A percentile compares a stretch with the other conserved stretches of the same genome.
Conservation (phyloP, 2,329 filamentous ascomycete genomes). For the Dactylellina leptospora region DNA sequence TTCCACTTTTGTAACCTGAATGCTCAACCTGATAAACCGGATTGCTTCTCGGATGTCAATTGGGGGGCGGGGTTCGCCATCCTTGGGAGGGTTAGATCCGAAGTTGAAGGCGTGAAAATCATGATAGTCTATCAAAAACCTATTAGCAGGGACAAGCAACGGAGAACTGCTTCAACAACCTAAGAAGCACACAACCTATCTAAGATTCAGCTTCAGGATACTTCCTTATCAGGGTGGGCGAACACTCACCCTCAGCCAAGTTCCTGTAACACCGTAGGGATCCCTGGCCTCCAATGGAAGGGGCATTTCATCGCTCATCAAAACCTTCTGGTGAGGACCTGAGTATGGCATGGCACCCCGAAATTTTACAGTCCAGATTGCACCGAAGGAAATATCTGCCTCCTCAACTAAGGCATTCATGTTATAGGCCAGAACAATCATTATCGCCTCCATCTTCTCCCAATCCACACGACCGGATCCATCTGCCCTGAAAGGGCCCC, state of each 20-base stretch:
- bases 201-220: neutral
- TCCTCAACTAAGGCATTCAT: constrained; percentile 65
- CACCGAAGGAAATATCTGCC: constrained; percentile 63
- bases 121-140: constrained; percentile 71
- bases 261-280: constrained; percentile 75
- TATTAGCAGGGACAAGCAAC: constrained; percentile 11
- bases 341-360: constrained; percentile 61
- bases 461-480: constrained; percentile 73
- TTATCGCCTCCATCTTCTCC: constrained; percentile 80
- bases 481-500: constrained; percentile 77
- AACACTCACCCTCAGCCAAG: constrained; percentile 71
- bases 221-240: neutral
- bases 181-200: constrained; percentile 63
- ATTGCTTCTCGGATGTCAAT: constrained; percentile 73
- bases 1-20: constrained; percentile 71
- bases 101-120: constrained; percentile 80
- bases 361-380: constrained; percentile 69
- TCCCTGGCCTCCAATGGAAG: constrained; percentile 67
- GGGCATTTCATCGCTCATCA: constrained; percentile 58
- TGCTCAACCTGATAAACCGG: constrained; percentile 74
- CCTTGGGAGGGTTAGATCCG: constrained; percentile 61
- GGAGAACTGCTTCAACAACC: no score
- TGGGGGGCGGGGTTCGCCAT: constrained; percentile 64
- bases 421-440: constrained; percentile 74
- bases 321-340: neutral